Evolutionary conservation across 768 basidiomycete species (phyloP), one percentile per base, ranked within the genome.

Genomic region (Grammothele lineata): DNA sequence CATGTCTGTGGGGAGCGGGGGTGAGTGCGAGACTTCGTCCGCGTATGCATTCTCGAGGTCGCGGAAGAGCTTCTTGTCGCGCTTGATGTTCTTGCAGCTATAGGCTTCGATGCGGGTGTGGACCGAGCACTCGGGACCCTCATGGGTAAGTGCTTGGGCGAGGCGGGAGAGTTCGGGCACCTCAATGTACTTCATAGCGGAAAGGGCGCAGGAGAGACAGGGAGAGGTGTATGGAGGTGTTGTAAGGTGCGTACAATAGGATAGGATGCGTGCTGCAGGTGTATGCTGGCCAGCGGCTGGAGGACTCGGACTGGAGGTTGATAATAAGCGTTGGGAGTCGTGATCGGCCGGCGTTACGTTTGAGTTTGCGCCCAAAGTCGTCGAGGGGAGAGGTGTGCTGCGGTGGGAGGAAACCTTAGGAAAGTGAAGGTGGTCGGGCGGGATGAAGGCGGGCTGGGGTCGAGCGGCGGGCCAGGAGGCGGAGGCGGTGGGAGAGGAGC

Each of bases 121-220:
- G 6, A 95, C 91, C 4, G 83, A 78, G 66, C 90, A 91, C 66
- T 93, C 89, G 39, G 86, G 80, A 10, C 92, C 89, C 54, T 91
- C 86, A 65, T 90, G 87, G 4, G 85, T 84, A 39, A 94, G 83
- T 14, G 83, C 79, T 60, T 85, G 80, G 0, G 86, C 82, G 47
- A 96, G 80, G 44, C 77, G 76, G 11, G 84, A 80, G 3, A 94
- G 74, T 36, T 84, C 80, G n/a, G 89, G 87, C 41, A 77, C 76
- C 61, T 93, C 87, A 57, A 94, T 85, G 71, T 84, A 93, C 69
- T 94, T 94, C 92, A 95, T 94, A n/a, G n/a, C n/a, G n/a, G n/a
- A n/a, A n/a, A n/a, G n/a, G n/a, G n/a, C 27, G 27, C 14, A 14
- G 27, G 7, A 14, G 27, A 30, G 27, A 14, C 14, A 30, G 27